Evolutionary conservation across 78 protist genomes (phyloP).

Genomic region (Dictyostelium intermedium): DNA sequence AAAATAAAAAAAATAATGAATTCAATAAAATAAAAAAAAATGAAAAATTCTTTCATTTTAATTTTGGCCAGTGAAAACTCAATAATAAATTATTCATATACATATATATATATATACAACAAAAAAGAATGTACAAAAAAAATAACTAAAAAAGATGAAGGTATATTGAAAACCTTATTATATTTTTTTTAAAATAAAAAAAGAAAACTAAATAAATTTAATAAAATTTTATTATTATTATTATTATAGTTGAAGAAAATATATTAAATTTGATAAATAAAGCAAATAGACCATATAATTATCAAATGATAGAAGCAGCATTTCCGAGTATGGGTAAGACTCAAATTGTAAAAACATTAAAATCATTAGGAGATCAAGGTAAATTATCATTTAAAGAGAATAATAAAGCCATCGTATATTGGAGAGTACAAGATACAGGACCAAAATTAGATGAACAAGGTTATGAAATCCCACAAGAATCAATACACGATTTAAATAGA

Average conservation of each 20-base stretch:
- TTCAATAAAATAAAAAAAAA: too few relatives aligned
- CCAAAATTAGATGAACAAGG: constrained; percentile 34
- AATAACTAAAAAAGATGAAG: not conserved
- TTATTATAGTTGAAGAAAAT: not conserved
- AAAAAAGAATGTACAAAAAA: not conserved
- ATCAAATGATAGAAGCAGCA: constrained; percentile 29
- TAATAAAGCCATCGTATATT: constrained; percentile 41
- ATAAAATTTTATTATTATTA: too few relatives aligned
- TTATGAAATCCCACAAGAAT: not conserved
- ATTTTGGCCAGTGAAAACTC: too few relatives aligned
- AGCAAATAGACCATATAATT: constrained; percentile 44
- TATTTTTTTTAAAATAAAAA: too few relatives aligned
- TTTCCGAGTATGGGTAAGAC: constrained; percentile 41
- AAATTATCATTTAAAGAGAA: constrained; percentile 29
- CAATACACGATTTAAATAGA: constrained; percentile 14
- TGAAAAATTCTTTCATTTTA: too few relatives aligned
- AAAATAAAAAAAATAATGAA: too few relatives aligned
- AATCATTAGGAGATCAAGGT: constrained; percentile 24
- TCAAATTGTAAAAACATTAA: constrained; percentile 6
- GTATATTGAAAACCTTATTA: not conserved
- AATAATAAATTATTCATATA: too few relatives aligned
- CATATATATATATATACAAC: too few relatives aligned
- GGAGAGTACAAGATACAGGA: constrained; percentile 10
- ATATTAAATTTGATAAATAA: constrained; percentile 6
- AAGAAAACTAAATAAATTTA: too few relatives aligned